Percentiles rank a stretch among this genome's conserved stretches.
Evolutionary conservation across 2,329 filamentous ascomycete genomes (phyloP).

Genomic region (Venturia carpophila): DNA sequence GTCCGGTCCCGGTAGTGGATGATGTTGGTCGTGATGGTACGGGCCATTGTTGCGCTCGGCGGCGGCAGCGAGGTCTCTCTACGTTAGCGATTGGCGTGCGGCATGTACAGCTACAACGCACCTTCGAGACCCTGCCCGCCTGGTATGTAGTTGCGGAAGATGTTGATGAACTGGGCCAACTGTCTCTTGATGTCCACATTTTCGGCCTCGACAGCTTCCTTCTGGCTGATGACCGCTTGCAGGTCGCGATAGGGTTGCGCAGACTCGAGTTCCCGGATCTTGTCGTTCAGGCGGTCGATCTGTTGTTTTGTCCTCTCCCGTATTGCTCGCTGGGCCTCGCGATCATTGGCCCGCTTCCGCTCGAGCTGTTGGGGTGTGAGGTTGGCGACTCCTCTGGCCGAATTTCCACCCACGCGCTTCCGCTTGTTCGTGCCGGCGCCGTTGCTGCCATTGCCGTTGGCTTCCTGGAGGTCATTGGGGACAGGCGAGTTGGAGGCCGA

Average conservation of each 20-base stretch:
- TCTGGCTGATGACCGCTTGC: conserved; percentile 65
- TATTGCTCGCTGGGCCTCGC: conserved; percentile 79
- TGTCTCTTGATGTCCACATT: conserved; percentile 69
- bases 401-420: conserved; percentile 12
- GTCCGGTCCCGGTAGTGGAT: background rate
- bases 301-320: conserved; percentile 73
- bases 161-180: conserved; percentile 56
- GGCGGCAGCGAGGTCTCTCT: conserved; percentile 39
- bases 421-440: conserved; percentile 14
- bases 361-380: conserved; percentile 82
- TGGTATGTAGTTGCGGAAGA: conserved; percentile 52
- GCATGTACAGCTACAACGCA: background rate
- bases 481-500: background rate
- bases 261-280: conserved; percentile 66
- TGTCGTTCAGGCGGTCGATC: conserved; percentile 65
- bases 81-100: background rate
- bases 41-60: conserved; percentile 40
- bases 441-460: conserved; percentile 6
- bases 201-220: conserved; percentile 69
- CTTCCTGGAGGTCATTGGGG: background rate
- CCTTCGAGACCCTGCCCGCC: conserved; percentile 10
- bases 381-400: conserved; percentile 61
- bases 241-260: conserved; percentile 80
- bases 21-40: conserved; percentile 20
- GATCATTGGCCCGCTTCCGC: conserved; percentile 85